Evolutionary conservation across 225 moss, liverwort and hornwort genomes (phyloP).

Genomic region (Climacium dendroides): DNA sequence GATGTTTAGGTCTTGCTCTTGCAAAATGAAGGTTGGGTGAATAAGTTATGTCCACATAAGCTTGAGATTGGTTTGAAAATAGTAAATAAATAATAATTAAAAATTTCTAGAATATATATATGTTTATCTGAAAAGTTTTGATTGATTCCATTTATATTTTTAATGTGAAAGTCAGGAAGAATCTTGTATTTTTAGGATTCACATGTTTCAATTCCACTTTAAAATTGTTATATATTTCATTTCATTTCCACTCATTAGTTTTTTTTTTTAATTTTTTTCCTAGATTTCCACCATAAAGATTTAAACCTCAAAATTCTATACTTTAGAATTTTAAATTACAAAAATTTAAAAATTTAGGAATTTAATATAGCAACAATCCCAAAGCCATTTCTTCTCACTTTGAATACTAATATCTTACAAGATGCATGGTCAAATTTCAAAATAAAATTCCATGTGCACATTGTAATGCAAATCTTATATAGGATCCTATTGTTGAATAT

Average conservation of each 20-base stretch:
- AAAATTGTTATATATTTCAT: accelerated
- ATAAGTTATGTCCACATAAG: not conserved
- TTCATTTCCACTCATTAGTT: not conserved
- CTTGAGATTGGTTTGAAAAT: no score
- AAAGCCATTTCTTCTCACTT: not conserved
- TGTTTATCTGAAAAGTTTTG: accelerated
- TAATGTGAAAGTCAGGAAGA: no score
- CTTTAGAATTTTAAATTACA: not conserved
- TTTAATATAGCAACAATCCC: not conserved
- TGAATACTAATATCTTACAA: not conserved
- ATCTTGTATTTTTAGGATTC: not conserved
- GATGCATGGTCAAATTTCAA: not conserved
- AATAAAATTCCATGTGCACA: not conserved
- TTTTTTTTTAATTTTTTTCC: not conserved
- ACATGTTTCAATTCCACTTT: not conserved
- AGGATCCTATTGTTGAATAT: not conserved
- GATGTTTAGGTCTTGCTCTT: not conserved
- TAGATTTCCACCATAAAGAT: not conserved
- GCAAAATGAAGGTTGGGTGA: not conserved
- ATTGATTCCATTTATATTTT: not conserved
- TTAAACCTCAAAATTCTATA: not conserved
- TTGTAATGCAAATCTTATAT: not conserved
- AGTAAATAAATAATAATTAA: not conserved
- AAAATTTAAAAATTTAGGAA: not conserved
- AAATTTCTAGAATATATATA: not conserved